phyloP scores from a whole-genome alignment of 2,329 filamentous ascomycete genomes.

The Thermothelomyces thermophilus region DNA sequence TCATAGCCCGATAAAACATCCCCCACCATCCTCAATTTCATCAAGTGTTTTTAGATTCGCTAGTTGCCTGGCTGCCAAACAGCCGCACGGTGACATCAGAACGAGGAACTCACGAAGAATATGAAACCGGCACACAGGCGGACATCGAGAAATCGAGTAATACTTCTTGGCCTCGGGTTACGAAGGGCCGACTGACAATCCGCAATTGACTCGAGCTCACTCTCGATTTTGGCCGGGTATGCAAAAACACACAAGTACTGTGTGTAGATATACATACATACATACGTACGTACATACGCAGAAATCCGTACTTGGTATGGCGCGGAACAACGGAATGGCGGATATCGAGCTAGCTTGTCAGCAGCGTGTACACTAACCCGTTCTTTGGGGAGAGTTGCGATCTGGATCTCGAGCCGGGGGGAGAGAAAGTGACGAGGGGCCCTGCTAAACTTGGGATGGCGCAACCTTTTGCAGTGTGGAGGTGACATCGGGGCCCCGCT shows the following conservation, averaged over 20 bases:
- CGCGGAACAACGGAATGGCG: neutral
- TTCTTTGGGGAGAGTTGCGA: conserved; percentile 17
- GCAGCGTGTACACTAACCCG: neutral
- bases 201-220: no score
- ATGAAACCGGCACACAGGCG: no score
- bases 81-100: neutral
- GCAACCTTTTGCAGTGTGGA: conserved; percentile 1
- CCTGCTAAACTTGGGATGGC: neutral
- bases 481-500: conserved; percentile 27
- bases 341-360: conserved; percentile 3
- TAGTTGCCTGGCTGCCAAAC: no score
- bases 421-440: conserved; percentile 3
- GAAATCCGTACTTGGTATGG: no score
- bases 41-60: neutral
- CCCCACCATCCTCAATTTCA: neutral
- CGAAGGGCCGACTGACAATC: no score
- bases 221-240: no score
- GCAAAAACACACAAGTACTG: no score
- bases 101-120: no score
- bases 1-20: conserved; percentile 2
- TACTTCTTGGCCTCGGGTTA: no score
- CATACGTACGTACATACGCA: no score
- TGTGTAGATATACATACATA: no score
- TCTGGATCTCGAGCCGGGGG: conserved; percentile 20
- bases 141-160: no score